These are phyloP conservation scores for Purpureocillium takamizusanense DNA, from an alignment of 2,329 filamentous ascomycete genomes.

Conservation along the genomic window DNA sequence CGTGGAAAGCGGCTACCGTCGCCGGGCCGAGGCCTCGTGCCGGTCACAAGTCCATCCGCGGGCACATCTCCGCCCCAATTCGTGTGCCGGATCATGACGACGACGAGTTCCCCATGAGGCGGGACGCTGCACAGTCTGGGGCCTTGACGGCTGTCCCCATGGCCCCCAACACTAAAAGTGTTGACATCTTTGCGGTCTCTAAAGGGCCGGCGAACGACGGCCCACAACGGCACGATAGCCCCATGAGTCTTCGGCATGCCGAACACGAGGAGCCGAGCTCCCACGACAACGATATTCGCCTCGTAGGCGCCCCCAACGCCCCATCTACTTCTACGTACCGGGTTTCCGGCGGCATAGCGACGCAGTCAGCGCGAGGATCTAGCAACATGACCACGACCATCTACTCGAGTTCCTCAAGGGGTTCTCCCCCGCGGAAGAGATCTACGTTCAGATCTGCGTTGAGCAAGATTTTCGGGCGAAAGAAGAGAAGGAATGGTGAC, in stretches of 20 bases:
- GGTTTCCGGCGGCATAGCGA: no score
- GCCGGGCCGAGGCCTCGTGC: conserved; percentile 12
- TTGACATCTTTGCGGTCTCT: no score
- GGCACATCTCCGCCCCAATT: conserved; percentile 53
- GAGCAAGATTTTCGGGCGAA: conserved; percentile 49
- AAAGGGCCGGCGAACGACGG: no score
- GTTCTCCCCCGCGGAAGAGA: conserved; percentile 42
- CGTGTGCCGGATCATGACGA: conserved; percentile 39
- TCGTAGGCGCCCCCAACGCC: no score
- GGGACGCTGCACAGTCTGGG: conserved; percentile 18
- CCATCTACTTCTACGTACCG: no score
- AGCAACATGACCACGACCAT: no score
- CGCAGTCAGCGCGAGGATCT: no score
- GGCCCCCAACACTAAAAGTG: no score
- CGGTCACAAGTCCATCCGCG: conserved; percentile 41
- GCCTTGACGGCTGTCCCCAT: conserved; percentile 15
- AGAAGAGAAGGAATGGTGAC: conserved; percentile 33
- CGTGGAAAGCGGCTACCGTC: conserved; percentile 36
- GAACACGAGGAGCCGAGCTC: no score
- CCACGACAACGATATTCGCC: no score
- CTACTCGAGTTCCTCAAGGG: not conserved
- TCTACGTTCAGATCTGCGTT: conserved; percentile 48
- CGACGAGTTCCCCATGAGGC: conserved; percentile 45
- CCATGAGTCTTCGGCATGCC: no score
- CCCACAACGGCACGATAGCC: no score